Evolutionary conservation across 208 protist genomes (phyloP).

Genomic region (Trypanosoma theileri): DNA sequence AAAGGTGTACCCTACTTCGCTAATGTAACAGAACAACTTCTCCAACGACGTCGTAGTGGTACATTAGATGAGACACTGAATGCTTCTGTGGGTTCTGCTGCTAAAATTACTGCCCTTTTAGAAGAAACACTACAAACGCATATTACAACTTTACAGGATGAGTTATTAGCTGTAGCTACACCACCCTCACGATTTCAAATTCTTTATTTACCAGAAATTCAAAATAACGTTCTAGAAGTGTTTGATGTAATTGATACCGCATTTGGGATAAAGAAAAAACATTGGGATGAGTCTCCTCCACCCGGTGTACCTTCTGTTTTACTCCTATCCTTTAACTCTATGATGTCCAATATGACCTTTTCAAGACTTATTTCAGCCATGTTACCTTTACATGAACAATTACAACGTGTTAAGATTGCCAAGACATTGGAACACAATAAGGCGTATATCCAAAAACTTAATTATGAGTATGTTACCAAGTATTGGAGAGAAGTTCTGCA

Average conservation of each 20-base stretch:
- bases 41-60: slow-evolving; percentile 30
- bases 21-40: slow-evolving; percentile 28
- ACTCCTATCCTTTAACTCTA: slow-evolving; percentile 58
- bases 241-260: slow-evolving; percentile 54
- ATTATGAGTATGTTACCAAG: slow-evolving; percentile 36
- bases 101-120: slow-evolving; percentile 27
- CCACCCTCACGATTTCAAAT: slow-evolving; percentile 8
- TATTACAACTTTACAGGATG: slow-evolving; percentile 31
- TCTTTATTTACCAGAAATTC: slow-evolving; percentile 44
- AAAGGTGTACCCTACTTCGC: slow-evolving; percentile 67
- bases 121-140: slow-evolving; percentile 19
- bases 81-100: slow-evolving; percentile 23
- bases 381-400: slow-evolving; percentile 59
- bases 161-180: slow-evolving; percentile 22
- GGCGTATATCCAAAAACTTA: slow-evolving; percentile 31
- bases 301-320: slow-evolving; percentile 46
- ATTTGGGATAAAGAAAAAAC: slow-evolving; percentile 29
- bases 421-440: slow-evolving; percentile 34
- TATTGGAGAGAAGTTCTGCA: slow-evolving; percentile 74
- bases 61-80: slow-evolving; percentile 7
- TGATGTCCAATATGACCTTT: slow-evolving; percentile 46
- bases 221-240: slow-evolving; percentile 47
- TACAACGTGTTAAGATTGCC: slow-evolving; percentile 39
- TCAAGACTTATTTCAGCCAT: slow-evolving; percentile 65
- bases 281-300: slow-evolving; percentile 11